Conservation (phyloP, 768 basidiomycete genomes). For the Termitomyces sp. region DNA sequence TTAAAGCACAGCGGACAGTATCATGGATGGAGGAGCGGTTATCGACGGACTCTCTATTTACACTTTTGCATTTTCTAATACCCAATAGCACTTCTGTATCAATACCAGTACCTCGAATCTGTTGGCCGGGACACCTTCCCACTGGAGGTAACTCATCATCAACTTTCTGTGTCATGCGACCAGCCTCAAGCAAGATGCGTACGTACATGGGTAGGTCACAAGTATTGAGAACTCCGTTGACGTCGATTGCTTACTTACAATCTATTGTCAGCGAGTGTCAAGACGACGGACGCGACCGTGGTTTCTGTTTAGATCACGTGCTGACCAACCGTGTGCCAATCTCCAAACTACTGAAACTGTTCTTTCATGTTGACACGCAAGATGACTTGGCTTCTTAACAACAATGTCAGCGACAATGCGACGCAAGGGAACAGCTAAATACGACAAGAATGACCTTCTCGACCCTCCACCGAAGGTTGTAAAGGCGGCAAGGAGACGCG, state of each 20-base stretch:
- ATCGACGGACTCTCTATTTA: not conserved
- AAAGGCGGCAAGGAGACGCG: not conserved
- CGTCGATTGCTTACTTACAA: not conserved
- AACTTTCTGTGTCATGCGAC: not conserved
- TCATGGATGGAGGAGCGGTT: not conserved
- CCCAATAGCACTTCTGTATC: slow-evolving; percentile 1
- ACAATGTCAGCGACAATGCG: slow-evolving; percentile 9
- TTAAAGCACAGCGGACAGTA: not conserved
- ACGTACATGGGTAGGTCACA: not conserved
- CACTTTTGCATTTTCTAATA: not conserved
- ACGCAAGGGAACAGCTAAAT: slow-evolving; percentile 9
- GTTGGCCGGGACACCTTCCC: not conserved
- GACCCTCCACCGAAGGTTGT: slow-evolving; percentile 7
- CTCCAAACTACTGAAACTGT: not conserved
- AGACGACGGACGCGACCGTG: not conserved
- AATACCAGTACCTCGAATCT: not conserved
- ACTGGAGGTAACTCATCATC: not conserved
- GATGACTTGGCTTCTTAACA: not conserved
- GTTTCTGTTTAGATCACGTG: not conserved
- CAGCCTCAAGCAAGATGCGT: not conserved
- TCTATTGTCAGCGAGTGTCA: not conserved
- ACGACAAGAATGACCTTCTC: slow-evolving; percentile 6
- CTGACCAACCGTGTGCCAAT: not conserved
- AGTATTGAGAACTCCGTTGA: not conserved
- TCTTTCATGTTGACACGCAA: not conserved